phyloP scores from a whole-genome alignment of 2,329 filamentous ascomycete genomes.

The Sarocladium oryzae region DNA sequence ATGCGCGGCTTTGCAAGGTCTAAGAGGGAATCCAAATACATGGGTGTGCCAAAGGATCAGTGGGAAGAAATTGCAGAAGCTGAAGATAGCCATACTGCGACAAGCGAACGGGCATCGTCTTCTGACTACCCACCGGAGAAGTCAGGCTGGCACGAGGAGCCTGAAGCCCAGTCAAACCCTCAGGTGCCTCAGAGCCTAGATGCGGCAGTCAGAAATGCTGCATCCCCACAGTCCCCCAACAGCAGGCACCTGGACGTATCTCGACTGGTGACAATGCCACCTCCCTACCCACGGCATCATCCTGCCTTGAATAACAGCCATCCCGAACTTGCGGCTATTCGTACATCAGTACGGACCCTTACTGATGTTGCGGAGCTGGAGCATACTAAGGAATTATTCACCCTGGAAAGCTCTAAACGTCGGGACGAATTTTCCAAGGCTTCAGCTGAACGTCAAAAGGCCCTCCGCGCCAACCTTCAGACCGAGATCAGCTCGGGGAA shows the following conservation, averaged over 20 bases:
- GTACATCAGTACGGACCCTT: conserved; percentile 65
- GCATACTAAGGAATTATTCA: conserved; percentile 58
- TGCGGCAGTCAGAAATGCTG: background rate
- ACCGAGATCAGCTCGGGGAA: conserved; percentile 70
- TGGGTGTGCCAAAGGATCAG: conserved; percentile 82
- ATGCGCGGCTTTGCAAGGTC: conserved; percentile 63
- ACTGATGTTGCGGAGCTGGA: conserved; percentile 69
- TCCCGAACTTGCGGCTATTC: conserved; percentile 74
- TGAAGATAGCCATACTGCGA: conserved; percentile 28
- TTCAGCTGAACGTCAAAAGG: conserved; percentile 48
- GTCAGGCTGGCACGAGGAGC: conserved; percentile 45
- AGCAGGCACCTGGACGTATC: conserved; percentile 73
- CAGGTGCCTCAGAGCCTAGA: conserved; percentile 27
- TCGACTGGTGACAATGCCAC: conserved; percentile 83
- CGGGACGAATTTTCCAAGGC: conserved; percentile 48
- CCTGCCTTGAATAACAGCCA: conserved; percentile 96
- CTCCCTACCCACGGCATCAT: conserved; percentile 88
- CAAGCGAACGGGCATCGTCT: conserved; percentile 34
- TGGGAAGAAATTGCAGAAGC: conserved; percentile 44
- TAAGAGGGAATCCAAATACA: conserved; percentile 91
- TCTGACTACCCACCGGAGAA: conserved; percentile 51
- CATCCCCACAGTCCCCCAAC: conserved; percentile 39
- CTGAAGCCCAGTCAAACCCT: conserved; percentile 32
- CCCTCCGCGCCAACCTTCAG: conserved; percentile 69
- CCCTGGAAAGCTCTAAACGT: conserved; percentile 48